Evolutionary conservation across 1,139 yeast genomes (phyloP).

Genomic region (Lodderomyces metapsilosis): DNA sequence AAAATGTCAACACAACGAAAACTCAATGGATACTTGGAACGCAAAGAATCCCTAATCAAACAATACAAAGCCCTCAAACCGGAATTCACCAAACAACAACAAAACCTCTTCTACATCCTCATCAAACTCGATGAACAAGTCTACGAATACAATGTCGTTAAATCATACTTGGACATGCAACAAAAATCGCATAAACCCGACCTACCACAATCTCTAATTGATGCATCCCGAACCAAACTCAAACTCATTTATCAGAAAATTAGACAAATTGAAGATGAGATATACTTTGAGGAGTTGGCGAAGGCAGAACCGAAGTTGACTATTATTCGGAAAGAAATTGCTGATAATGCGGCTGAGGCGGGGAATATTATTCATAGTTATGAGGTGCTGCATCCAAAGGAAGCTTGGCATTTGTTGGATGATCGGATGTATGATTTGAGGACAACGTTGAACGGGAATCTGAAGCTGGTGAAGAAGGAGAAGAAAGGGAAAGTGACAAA

Average conservation of each 20-base stretch:
- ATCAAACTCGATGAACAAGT: slow-evolving; percentile 23
- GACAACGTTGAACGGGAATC: too few species aligned
- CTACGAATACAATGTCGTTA: slow-evolving; percentile 23
- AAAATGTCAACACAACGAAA: slow-evolving; percentile 15
- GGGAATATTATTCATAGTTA: slow-evolving; percentile 19
- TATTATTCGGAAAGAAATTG: slow-evolving; percentile 27
- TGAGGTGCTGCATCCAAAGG: slow-evolving; percentile 1
- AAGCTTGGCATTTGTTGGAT: slow-evolving; percentile 3
- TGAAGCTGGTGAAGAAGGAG: neutral
- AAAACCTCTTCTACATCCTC: slow-evolving; percentile 19
- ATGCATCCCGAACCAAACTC: neutral
- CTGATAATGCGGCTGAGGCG: slow-evolving; percentile 33
- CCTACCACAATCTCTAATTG: too few species aligned
- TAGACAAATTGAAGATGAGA: slow-evolving; percentile 14
- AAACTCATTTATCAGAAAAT: neutral
- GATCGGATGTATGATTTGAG: slow-evolving; percentile 4
- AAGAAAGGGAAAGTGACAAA: neutral
- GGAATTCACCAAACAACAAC: slow-evolving; percentile 14
- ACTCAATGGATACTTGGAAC: slow-evolving; percentile 20
- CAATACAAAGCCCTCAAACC: slow-evolving; percentile 19
- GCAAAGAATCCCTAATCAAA: slow-evolving; percentile 17
- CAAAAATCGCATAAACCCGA: slow-evolving; percentile 10
- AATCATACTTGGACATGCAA: slow-evolving; percentile 13
- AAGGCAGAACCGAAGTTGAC: slow-evolving; percentile 23
- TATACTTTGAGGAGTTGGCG: slow-evolving; percentile 21